phyloP scores from a whole-genome alignment of 2,329 filamentous ascomycete genomes.

The Trichoderma sp. region DNA sequence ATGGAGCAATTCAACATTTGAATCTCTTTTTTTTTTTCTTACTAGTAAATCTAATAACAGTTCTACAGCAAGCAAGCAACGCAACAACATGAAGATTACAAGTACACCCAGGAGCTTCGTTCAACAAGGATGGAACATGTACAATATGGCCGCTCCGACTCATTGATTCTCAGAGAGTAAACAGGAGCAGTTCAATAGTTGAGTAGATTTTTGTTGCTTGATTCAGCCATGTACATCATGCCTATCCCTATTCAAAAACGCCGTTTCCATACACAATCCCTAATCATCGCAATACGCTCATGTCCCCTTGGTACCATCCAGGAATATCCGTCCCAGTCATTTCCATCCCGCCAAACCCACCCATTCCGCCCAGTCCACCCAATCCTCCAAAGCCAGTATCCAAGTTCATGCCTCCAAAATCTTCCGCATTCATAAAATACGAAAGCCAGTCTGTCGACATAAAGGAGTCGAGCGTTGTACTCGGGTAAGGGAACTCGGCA shows the following conservation, averaged over 20 bases:
- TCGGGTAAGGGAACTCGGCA: conserved; percentile 12
- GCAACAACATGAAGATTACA: too few species aligned
- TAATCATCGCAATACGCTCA: background rate
- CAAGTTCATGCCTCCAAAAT: conserved; percentile 10
- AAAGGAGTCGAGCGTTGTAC: conserved; percentile 1
- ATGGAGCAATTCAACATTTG: background rate
- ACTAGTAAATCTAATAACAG: too few species aligned
- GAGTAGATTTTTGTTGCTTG: background rate
- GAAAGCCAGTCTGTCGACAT: conserved; percentile 15
- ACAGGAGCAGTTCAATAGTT: background rate
- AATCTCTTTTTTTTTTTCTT: background rate
- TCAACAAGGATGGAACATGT: too few species aligned
- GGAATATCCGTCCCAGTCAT: background rate
- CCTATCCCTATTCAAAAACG: background rate
- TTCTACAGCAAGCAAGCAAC: too few species aligned
- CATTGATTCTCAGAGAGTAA: background rate
- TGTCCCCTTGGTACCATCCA: conserved; percentile 9
- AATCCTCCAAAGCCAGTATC: background rate
- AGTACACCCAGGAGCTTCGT: too few species aligned
- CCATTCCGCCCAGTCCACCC: background rate
- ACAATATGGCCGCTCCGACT: background rate
- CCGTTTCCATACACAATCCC: background rate
- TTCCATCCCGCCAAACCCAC: background rate
- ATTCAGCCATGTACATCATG: background rate
- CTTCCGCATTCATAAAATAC: conserved; percentile 13